Percentiles rank a stretch among this genome's conserved stretches.
phyloP scores from a whole-genome alignment of 1,139 yeast genomes.

The Sugiyamaella xylanicola region DNA sequence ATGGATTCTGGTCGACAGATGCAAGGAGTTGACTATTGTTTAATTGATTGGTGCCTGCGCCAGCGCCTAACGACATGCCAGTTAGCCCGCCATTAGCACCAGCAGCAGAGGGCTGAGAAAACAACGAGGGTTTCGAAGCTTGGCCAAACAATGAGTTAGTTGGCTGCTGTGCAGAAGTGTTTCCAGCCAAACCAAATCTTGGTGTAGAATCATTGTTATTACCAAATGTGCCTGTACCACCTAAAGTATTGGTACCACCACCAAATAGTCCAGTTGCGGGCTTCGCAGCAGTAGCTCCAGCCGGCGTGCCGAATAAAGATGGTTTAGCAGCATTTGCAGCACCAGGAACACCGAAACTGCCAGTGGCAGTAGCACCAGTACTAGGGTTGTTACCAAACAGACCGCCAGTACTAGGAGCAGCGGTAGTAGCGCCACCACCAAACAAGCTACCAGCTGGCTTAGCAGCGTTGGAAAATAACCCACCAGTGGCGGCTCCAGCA shows the following conservation, averaged over 20 bases:
- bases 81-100: background rate
- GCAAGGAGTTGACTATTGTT: conserved; percentile 41
- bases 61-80: conserved; percentile 5
- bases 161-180: conserved; percentile 17
- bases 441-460: conserved; percentile 38
- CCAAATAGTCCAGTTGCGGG: conserved; percentile 36
- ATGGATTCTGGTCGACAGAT: conserved; percentile 65
- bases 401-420: conserved; percentile 22
- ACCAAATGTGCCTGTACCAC: conserved; percentile 32
- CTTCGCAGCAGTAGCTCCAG: conserved; percentile 27
- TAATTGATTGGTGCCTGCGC: conserved; percentile 13
- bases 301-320: conserved; percentile 25
- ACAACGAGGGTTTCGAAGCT: conserved; percentile 12
- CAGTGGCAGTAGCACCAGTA: conserved; percentile 34
- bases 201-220: background rate
- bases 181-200: conserved; percentile 2
- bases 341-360: conserved; percentile 2
- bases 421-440: conserved; percentile 38
- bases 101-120: conserved; percentile 3
- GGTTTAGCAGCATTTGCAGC: conserved; percentile 16
- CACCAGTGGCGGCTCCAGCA: conserved; percentile 33
- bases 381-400: background rate
- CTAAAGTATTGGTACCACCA: conserved; percentile 33
- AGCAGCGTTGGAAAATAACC: conserved; percentile 33
- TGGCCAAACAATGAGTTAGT: conserved; percentile 13